Evolutionary conservation across 2,329 filamentous ascomycete genomes (phyloP).

Genomic region (Fusarium sp.): DNA sequence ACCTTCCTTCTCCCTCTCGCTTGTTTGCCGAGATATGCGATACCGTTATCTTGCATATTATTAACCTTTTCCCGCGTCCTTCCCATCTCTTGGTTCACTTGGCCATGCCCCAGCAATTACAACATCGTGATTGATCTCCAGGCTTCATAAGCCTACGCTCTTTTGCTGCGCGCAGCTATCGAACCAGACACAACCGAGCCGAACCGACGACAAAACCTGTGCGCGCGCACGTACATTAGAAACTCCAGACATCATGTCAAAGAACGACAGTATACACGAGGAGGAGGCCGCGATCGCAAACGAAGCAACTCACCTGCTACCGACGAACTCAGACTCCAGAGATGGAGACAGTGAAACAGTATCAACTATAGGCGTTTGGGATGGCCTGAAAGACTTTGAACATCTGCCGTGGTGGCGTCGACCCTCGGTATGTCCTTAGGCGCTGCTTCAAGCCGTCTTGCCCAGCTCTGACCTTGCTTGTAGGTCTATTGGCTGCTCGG

Average conservation of each 20-base stretch:
- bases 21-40: constrained; percentile 33
- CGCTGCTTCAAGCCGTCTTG: constrained; percentile 3
- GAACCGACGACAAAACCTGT: constrained; percentile 4
- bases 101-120: constrained; percentile 33
- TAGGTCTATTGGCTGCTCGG: constrained; percentile 87
- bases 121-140: constrained; percentile 19
- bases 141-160: constrained; percentile 25
- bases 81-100: constrained; percentile 10
- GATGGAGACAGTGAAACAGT: constrained; percentile 27
- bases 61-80: not conserved
- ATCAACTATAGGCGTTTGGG: constrained; percentile 56
- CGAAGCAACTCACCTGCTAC: constrained; percentile 59
- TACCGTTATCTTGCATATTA: not conserved
- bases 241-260: constrained; percentile 26
- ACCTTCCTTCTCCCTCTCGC: constrained; percentile 8
- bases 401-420: constrained; percentile 72
- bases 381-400: constrained; percentile 69
- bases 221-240: not conserved
- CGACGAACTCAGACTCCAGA: constrained; percentile 40
- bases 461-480: constrained; percentile 42
- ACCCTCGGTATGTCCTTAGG: constrained; percentile 67
- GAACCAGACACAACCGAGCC: constrained; percentile 2
- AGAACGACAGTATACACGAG: constrained; percentile 6
- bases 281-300: constrained; percentile 27
- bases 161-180: constrained; percentile 24